phyloP scores from a whole-genome alignment of 2,329 filamentous ascomycete species.

The Rhinocladiella mackenziei region DNA sequence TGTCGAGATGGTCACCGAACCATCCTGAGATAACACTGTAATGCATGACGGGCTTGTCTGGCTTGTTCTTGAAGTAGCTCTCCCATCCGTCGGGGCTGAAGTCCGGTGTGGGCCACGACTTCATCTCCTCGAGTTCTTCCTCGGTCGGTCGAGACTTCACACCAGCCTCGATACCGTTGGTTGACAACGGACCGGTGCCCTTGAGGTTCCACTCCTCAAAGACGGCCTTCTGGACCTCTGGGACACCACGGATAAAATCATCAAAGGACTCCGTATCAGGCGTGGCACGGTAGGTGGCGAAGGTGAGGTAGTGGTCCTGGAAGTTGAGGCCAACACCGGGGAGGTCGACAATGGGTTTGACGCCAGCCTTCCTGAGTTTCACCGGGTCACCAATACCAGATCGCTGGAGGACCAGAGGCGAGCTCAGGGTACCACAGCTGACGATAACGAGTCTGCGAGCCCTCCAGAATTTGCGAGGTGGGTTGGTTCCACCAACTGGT shows the following conservation, averaged over 20 bases:
- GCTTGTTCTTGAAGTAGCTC: constrained; percentile 78
- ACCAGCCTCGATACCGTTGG: constrained; percentile 75
- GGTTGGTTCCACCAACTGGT: constrained; percentile 54
- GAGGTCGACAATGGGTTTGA: constrained; percentile 66
- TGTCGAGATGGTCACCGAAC: constrained; percentile 51
- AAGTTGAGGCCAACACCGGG: constrained; percentile 73
- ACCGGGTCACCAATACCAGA: constrained; percentile 70
- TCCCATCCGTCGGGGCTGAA: constrained; percentile 70
- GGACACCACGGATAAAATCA: constrained; percentile 71
- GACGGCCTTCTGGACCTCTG: constrained; percentile 67
- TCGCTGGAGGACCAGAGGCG: constrained; percentile 69
- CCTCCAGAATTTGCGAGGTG: constrained; percentile 55
- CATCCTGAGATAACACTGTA: constrained; percentile 69
- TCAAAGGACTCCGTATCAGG: constrained; percentile 74
- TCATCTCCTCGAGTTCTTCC: constrained; percentile 64
- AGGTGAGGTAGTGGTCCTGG: constrained; percentile 72
- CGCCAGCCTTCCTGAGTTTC: constrained; percentile 65
- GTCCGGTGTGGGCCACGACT: constrained; percentile 68
- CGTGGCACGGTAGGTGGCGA: constrained; percentile 67
- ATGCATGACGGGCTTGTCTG: constrained; percentile 83
- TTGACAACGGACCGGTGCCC: constrained; percentile 71
- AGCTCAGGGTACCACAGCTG: constrained; percentile 68
- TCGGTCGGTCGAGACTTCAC: constrained; percentile 71
- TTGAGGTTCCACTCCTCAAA: constrained; percentile 76
- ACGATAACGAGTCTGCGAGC: constrained; percentile 72